A percentile compares a stretch with the other conserved stretches of the same genome.
Evolutionary conservation across 2,329 filamentous ascomycete species (phyloP).

Genomic region (Cladophialophora bantiana): DNA sequence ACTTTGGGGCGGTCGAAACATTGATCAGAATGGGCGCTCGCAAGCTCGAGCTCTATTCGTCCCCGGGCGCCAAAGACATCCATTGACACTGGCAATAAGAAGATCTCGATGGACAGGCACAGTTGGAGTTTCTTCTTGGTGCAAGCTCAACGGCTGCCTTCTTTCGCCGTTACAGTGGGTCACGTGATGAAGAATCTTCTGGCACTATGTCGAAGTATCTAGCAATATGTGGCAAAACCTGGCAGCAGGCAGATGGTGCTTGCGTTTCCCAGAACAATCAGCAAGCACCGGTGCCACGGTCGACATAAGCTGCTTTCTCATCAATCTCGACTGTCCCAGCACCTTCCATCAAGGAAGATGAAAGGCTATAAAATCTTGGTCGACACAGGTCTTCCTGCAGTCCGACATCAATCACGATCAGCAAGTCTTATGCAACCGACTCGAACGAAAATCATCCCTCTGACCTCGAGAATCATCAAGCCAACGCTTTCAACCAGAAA

Average conservation of each 20-base stretch:
- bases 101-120: background rate
- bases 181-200: slow-evolving; percentile 36
- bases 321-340: slow-evolving; percentile 23
- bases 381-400: slow-evolving; percentile 16
- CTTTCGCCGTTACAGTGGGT: background rate
- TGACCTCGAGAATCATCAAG: slow-evolving; percentile 35
- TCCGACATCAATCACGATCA: slow-evolving; percentile 37
- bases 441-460: slow-evolving; percentile 32
- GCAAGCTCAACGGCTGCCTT: no score
- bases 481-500: slow-evolving; percentile 36
- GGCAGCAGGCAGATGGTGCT: slow-evolving; percentile 33
- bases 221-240: slow-evolving; percentile 30
- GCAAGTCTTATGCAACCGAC: slow-evolving; percentile 40
- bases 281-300: slow-evolving; percentile 14
- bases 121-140: no score
- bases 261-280: slow-evolving; percentile 35
- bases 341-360: slow-evolving; percentile 34
- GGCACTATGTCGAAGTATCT: slow-evolving; percentile 31
- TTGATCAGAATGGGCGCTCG: slow-evolving; percentile 79
- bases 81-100: slow-evolving; percentile 40
- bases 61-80: slow-evolving; percentile 80
- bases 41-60: slow-evolving; percentile 82
- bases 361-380: slow-evolving; percentile 35
- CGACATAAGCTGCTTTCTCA: slow-evolving; percentile 35
- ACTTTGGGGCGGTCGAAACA: slow-evolving; percentile 86